A percentile compares a stretch with the other conserved stretches of the same genome.
phyloP scores from a whole-genome alignment of 2,329 filamentous ascomycete species.

The Aspergillus carbonarius region DNA sequence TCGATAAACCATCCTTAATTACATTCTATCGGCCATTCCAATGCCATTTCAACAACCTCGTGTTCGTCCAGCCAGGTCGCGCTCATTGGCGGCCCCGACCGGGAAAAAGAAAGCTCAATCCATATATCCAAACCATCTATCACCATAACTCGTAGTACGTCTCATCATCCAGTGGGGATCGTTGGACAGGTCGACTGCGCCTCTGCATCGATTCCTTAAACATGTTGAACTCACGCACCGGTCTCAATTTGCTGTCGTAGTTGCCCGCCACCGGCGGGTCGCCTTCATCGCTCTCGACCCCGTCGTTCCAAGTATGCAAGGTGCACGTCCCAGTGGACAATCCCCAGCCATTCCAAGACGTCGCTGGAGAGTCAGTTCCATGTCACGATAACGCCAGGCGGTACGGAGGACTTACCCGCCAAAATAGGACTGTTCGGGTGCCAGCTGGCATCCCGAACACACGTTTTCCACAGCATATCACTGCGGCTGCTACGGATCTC shows the following conservation, averaged over 20 bases:
- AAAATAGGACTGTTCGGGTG: slow-evolving; percentile 81
- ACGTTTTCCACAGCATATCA: slow-evolving; percentile 68
- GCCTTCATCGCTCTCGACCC: slow-evolving; percentile 62
- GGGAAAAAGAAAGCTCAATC: neutral
- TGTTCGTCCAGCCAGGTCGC: neutral
- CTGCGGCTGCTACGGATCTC: slow-evolving; percentile 51
- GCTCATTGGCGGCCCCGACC: neutral
- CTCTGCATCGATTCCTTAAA: slow-evolving; percentile 20
- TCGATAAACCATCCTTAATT: neutral
- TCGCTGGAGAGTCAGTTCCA: slow-evolving; percentile 54
- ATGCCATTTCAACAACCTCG: neutral
- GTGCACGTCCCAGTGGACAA: slow-evolving; percentile 73
- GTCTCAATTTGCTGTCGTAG: slow-evolving; percentile 60
- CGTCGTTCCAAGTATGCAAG: slow-evolving; percentile 74
- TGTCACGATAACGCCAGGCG: neutral
- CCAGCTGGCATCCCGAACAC: slow-evolving; percentile 87
- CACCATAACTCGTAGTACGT: slow-evolving; percentile 10
- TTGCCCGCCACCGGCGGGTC: slow-evolving; percentile 58
- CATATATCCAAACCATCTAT: neutral
- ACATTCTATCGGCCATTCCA: neutral
- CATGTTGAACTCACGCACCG: slow-evolving; percentile 47
- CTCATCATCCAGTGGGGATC: slow-evolving; percentile 4
- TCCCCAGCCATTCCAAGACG: slow-evolving; percentile 77
- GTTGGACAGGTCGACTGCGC: slow-evolving; percentile 15
- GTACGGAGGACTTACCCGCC: slow-evolving; percentile 54